Evolutionary conservation across 768 basidiomycete genomes (phyloP).

Genomic region (Kwoniella mangroviensis): DNA sequence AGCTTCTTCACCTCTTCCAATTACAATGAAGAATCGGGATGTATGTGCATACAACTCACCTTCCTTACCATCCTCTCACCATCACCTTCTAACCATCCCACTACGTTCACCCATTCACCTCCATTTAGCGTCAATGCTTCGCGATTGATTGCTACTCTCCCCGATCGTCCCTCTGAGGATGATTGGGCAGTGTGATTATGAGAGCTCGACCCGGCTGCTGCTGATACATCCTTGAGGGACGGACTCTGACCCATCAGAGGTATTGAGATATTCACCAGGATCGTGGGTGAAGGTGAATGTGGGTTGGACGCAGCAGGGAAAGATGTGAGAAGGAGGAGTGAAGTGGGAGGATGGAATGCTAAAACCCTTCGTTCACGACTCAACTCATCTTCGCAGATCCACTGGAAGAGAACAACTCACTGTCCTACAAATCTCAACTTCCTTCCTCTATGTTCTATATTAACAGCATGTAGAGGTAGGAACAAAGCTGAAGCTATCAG

Average conservation of each 20-base stretch:
- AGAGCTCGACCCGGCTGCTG: slow-evolving; percentile 14
- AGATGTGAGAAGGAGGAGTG: slow-evolving; percentile 28
- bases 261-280: slow-evolving; percentile 39
- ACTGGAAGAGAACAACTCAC: slow-evolving; percentile 21
- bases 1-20: too few relatives aligned
- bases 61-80: slow-evolving; percentile 15
- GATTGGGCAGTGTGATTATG: not conserved
- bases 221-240: slow-evolving; percentile 24
- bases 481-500: slow-evolving; percentile 33
- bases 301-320: slow-evolving; percentile 1
- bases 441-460: slow-evolving; percentile 14
- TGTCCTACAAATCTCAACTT: slow-evolving; percentile 45
- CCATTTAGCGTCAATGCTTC: slow-evolving; percentile 31
- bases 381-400: not conserved
- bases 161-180: not conserved
- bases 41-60: too few relatives aligned
- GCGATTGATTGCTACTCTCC: slow-evolving; percentile 17
- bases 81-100: slow-evolving; percentile 49
- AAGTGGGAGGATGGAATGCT: slow-evolving; percentile 34
- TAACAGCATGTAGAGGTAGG: slow-evolving; percentile 34
- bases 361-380: slow-evolving; percentile 25
- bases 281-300: slow-evolving; percentile 12
- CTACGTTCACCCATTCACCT: slow-evolving; percentile 42
- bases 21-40: too few relatives aligned
- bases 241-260: slow-evolving; percentile 40